Percentiles rank a stretch among this genome's conserved stretches.
phyloP scores from a whole-genome alignment of 2,329 filamentous ascomycete species.

The Rutstroemia sp. region DNA sequence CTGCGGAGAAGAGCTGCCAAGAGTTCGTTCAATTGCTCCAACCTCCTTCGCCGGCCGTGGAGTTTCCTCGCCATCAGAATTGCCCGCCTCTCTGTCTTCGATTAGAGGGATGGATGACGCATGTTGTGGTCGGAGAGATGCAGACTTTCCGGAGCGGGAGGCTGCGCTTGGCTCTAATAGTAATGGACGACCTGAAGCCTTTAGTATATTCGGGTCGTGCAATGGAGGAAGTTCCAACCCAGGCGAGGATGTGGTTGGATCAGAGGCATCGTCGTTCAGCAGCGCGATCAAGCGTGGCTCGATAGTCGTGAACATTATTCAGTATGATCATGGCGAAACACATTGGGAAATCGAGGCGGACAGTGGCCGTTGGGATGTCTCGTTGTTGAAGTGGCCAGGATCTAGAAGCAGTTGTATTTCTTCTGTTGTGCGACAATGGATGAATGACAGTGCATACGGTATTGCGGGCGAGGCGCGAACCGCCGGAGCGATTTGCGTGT shows the following conservation, averaged over 20 bases:
- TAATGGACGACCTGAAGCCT: constrained; percentile 36
- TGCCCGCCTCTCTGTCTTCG: constrained; percentile 28
- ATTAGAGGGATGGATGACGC: constrained; percentile 10
- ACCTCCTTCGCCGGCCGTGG: not conserved
- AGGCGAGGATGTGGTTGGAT: constrained; percentile 26
- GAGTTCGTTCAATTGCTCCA: constrained; percentile 13
- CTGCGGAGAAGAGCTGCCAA: constrained; percentile 28
- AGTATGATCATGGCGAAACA: constrained; percentile 6
- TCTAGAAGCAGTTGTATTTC: too few relatives aligned
- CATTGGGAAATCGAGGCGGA: not conserved
- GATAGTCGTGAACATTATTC: constrained; percentile 40
- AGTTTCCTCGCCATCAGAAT: constrained; percentile 12
- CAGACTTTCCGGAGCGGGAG: constrained; percentile 20
- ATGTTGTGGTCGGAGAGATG: constrained; percentile 16
- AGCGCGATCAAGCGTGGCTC: constrained; percentile 61
- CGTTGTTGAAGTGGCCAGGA: too few relatives aligned
- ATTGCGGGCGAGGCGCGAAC: too few relatives aligned
- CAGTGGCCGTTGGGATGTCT: too few relatives aligned
- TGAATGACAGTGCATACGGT: too few relatives aligned
- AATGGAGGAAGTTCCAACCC: constrained; percentile 48
- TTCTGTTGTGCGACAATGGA: too few relatives aligned
- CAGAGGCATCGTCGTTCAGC: constrained; percentile 48
- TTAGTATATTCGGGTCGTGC: constrained; percentile 39
- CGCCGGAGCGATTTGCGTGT: too few relatives aligned
- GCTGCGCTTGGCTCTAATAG: constrained; percentile 45